These are phyloP conservation scores for Sordaria brevicollis DNA, from an alignment of 495 filamentous ascomycete species.

Conservation along the genomic window DNA sequence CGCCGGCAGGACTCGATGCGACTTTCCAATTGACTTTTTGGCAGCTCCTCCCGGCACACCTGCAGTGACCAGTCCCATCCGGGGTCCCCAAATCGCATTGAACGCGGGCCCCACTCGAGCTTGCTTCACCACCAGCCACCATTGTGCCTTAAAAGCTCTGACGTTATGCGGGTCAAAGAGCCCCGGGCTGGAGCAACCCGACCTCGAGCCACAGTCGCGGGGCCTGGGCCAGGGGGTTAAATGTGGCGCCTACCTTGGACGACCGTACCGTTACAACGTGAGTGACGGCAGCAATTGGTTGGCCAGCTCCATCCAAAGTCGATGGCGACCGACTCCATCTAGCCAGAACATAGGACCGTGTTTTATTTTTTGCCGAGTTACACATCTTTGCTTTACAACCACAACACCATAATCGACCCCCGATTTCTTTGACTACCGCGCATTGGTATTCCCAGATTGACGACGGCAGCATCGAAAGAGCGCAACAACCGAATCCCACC, in stretches of 20 bases:
- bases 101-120: background rate
- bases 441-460: background rate
- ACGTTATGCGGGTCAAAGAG: background rate
- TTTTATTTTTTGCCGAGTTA: slow-evolving; percentile 2
- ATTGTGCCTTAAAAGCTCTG: background rate
- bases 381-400: background rate
- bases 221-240: background rate
- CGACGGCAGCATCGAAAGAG: background rate
- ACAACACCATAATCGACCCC: background rate
- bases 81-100: background rate
- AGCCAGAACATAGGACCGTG: background rate
- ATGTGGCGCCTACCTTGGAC: background rate
- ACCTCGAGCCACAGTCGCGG: background rate
- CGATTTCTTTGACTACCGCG: background rate
- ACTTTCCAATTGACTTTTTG: background rate
- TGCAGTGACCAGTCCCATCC: too few relatives aligned
- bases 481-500: background rate
- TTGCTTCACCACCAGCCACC: slow-evolving; percentile 3
- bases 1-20: background rate
- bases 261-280: background rate
- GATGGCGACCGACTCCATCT: background rate
- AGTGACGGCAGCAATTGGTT: background rate
- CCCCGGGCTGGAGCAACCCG: too few relatives aligned
- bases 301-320: background rate
- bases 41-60: background rate